Evolutionary conservation across 345 rosid species (phyloP), one percentile per base, ranked within the genome.

Genomic region (Eucalyptus urophylla): DNA sequence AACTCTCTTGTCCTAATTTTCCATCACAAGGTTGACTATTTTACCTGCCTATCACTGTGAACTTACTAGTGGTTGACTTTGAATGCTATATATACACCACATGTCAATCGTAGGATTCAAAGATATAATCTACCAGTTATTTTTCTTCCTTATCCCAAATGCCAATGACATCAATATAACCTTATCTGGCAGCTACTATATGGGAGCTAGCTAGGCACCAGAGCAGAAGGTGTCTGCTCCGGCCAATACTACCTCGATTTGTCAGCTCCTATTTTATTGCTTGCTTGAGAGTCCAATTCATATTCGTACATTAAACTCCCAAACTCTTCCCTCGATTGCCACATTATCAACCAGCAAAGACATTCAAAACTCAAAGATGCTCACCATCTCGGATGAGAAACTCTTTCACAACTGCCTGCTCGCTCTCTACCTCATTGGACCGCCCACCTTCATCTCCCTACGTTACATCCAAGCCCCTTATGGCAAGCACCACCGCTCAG

Each of bases 401-500:
- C 89, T 96, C 88, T 97, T 95, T 89, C 91, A 86, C 29, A 90
- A 92, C 91, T 89, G 95, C 90, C 92, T 98, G 92, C 88, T 95
- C 5, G 14, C 94, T 27, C 90, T 95, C 89, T 95, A 94, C 89
- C 91, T 95, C 89, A 91, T 93, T 85, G 96, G 93, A 49, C 96
- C 94, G 33, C 98, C 96, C 2, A 96, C 98, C 90, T 96, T 91
- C 94, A 60, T 96, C 89, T 81, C 93, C 90, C 95, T 97, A 11
- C 90, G 83, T 49, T 96, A 94, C 96, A 93, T 96, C 89, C 96
- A 96, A 90, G 98, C 98, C 76, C 97, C 99, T 8, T 98, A 98
- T 88, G 99, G 99, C 43, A 97, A 98, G 93, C 99, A 98, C 95
- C 90, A 90, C 89, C 99, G 99, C 29, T 89, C 95, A 4, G 99